phyloP scores from a whole-genome alignment of 2,329 filamentous ascomycete genomes.

The Cercospora janseana region DNA sequence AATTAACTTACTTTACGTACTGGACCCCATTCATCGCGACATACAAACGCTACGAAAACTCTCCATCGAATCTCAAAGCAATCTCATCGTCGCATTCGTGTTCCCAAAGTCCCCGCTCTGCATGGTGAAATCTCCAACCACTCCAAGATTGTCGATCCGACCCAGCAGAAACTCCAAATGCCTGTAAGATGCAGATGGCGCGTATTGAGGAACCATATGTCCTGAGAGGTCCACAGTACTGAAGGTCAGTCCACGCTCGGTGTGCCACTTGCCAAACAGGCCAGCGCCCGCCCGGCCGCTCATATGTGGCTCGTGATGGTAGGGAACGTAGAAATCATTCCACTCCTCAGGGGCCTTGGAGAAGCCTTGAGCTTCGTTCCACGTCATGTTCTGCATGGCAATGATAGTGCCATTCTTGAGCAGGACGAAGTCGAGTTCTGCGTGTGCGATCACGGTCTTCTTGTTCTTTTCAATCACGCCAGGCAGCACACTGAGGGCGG shows the following conservation, averaged over 20 bases:
- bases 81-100: slow-evolving; percentile 23
- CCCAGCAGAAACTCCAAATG: slow-evolving; percentile 75
- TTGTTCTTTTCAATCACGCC: slow-evolving; percentile 70
- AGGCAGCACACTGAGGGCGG: slow-evolving; percentile 60
- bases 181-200: slow-evolving; percentile 60
- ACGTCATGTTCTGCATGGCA: slow-evolving; percentile 78
- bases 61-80: slow-evolving; percentile 12
- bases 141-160: slow-evolving; percentile 57
- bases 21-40: no score
- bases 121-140: slow-evolving; percentile 39
- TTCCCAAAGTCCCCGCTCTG: slow-evolving; percentile 36
- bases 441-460: slow-evolving; percentile 72
- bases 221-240: slow-evolving; percentile 57
- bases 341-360: slow-evolving; percentile 51
- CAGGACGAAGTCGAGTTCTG: slow-evolving; percentile 66
- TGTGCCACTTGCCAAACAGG: slow-evolving; percentile 66
- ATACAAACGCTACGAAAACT: neutral
- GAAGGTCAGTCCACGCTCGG: slow-evolving; percentile 73
- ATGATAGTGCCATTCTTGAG: slow-evolving; percentile 68
- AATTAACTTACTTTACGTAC: no score
- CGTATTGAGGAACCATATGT: slow-evolving; percentile 67
- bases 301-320: slow-evolving; percentile 51
- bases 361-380: slow-evolving; percentile 70
- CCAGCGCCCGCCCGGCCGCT: slow-evolving; percentile 60
- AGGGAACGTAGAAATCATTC: slow-evolving; percentile 68